Percentiles rank a stretch among this genome's conserved stretches.
Conservation (phyloP, 2,329 filamentous ascomycete species). For the Ramichloridium luteum region DNA sequence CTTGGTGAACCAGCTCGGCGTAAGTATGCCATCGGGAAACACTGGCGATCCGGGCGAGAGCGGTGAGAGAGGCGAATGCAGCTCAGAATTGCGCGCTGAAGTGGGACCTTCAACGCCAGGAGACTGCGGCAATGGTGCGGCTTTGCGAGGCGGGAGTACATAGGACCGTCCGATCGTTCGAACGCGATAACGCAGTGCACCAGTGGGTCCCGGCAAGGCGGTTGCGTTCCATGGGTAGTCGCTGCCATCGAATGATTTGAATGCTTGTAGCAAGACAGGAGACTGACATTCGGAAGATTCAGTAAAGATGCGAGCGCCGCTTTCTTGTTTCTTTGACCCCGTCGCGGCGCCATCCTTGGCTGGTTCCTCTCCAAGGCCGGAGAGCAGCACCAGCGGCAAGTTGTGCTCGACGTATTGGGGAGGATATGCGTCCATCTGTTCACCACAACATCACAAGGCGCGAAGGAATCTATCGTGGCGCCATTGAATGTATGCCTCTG, state of each 20-base stretch:
- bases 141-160: conserved; percentile 50
- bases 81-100: conserved; percentile 31
- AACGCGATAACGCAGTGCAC: conserved; percentile 18
- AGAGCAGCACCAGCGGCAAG: conserved; percentile 70
- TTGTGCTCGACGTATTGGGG: conserved; percentile 73
- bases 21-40: conserved; percentile 82
- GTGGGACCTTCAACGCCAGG: conserved; percentile 25
- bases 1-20: conserved; percentile 72
- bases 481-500: no score
- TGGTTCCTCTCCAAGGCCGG: conserved; percentile 49
- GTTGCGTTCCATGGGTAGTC: conserved; percentile 18
- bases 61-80: conserved; percentile 87
- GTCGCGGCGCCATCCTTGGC: conserved; percentile 19
- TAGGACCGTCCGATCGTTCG: conserved; percentile 56
- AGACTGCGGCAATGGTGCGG: conserved; percentile 44
- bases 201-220: conserved; percentile 16
- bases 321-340: conserved; percentile 14
- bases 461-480: no score
- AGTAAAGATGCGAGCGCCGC: conserved; percentile 17
- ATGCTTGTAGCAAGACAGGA: conserved; percentile 43
- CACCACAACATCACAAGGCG: background rate
- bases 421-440: conserved; percentile 70
- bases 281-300: conserved; percentile 28
- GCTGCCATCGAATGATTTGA: conserved; percentile 37
- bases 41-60: conserved; percentile 69